Conservation (phyloP, 1,139 yeast species). For the Pneumocystis jirovecii region DNA sequence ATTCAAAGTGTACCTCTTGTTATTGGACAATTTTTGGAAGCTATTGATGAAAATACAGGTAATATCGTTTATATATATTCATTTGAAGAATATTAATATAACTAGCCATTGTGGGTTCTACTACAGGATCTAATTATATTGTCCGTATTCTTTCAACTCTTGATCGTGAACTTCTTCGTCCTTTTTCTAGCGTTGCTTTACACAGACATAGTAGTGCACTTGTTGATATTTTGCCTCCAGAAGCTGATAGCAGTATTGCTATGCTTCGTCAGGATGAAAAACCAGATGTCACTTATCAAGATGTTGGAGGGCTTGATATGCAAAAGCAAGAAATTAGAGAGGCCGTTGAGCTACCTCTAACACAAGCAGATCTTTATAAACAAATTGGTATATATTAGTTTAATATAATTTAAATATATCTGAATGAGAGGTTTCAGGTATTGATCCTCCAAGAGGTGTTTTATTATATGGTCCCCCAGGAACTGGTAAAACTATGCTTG, state of each 20-base stretch:
- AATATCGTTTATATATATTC: background rate
- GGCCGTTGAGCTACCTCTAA: slow-evolving; percentile 92
- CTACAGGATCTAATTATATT: slow-evolving; percentile 94
- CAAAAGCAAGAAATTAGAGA: slow-evolving; percentile 97
- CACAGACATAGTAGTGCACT: slow-evolving; percentile 97
- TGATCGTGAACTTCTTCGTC: slow-evolving; percentile 86
- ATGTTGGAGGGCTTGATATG: slow-evolving; percentile 98
- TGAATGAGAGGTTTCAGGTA: slow-evolving; percentile 20
- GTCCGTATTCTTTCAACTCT: slow-evolving; percentile 87
- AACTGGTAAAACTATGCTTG: slow-evolving; percentile 97
- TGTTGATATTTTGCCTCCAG: slow-evolving; percentile 95
- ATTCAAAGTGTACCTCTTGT: slow-evolving; percentile 96
- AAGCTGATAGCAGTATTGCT: slow-evolving; percentile 92
- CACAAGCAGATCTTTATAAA: slow-evolving; percentile 88
- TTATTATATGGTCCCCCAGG: slow-evolving; percentile 97
- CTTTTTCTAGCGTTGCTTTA: slow-evolving; percentile 88
- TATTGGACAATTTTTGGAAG: slow-evolving; percentile 94
- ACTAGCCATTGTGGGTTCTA: slow-evolving; percentile 62
- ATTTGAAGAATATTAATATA: background rate
- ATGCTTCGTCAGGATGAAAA: slow-evolving; percentile 89
- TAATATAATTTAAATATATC: background rate
- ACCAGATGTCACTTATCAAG: slow-evolving; percentile 71
- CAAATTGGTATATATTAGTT: slow-evolving; percentile 52
- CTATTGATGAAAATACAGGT: slow-evolving; percentile 91
- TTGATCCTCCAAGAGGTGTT: slow-evolving; percentile 98